Percentiles rank a stretch among this genome's conserved stretches.
These are phyloP conservation scores for Rutstroemia sp. DNA, from an alignment of 2,329 filamentous ascomycete species.

Conservation along the genomic window DNA sequence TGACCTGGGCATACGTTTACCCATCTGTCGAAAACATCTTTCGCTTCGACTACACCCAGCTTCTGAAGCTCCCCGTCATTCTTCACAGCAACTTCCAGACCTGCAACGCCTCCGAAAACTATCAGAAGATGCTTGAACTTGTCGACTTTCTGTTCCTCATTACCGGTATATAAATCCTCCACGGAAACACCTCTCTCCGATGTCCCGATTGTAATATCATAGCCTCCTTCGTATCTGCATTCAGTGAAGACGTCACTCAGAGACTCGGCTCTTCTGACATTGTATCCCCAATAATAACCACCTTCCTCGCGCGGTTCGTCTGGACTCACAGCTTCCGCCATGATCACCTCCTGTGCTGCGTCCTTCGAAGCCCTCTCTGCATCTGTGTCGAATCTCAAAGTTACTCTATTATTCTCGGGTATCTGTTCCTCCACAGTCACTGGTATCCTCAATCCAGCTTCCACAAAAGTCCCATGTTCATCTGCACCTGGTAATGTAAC, in stretches of 20 bases:
- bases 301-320: constrained; percentile 62
- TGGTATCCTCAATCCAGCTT: constrained; percentile 48
- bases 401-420: constrained; percentile 65
- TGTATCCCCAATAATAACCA: constrained; percentile 85
- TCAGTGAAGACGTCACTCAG: constrained; percentile 73
- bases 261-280: constrained; percentile 55
- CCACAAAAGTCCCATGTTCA: constrained; percentile 44
- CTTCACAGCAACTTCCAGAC: constrained; percentile 67
- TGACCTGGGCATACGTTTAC: constrained; percentile 74
- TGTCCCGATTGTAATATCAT: constrained; percentile 77
- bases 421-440: constrained; percentile 41
- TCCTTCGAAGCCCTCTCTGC: constrained; percentile 33
- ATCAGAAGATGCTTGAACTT: constrained; percentile 66
- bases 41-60: constrained; percentile 52
- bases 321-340: constrained; percentile 58
- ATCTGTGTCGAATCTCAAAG: constrained; percentile 53
- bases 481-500: constrained; percentile 49
- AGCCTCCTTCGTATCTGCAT: constrained; percentile 65
- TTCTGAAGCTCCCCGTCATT: constrained; percentile 49
- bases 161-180: constrained; percentile 24
- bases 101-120: constrained; percentile 74
- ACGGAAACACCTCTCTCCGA: constrained; percentile 60
- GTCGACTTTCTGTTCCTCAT: constrained; percentile 21
- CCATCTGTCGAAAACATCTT: constrained; percentile 77
- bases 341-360: constrained; percentile 17